Evolutionary conservation across 2,329 filamentous ascomycete species (phyloP).

Genomic region (Cercospora sojina): DNA sequence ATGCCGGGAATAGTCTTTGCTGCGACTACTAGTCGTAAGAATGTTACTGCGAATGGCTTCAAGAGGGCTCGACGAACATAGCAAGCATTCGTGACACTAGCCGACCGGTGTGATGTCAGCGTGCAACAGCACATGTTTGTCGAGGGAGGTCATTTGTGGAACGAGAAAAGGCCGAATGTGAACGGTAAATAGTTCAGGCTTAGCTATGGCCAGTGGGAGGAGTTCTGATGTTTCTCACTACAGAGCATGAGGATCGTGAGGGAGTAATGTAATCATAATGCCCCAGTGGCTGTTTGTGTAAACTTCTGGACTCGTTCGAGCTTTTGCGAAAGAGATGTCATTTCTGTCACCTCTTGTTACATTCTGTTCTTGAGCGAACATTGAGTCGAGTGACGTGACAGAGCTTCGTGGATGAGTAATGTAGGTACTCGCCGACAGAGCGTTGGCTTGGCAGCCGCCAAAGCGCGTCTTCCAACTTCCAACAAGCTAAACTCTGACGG

Average conservation of each 20-base stretch:
- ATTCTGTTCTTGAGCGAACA: not conserved
- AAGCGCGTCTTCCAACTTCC: conserved; percentile 11
- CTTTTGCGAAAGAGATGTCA: not conserved
- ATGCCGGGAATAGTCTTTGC: not conserved
- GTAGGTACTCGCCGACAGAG: not conserved
- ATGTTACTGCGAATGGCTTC: not conserved
- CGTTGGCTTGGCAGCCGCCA: not conserved
- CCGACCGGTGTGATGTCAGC: not conserved
- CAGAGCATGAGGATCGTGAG: not conserved
- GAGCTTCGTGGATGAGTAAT: not conserved
- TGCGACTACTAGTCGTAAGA: not conserved
- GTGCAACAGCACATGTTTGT: not conserved
- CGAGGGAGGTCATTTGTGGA: not conserved
- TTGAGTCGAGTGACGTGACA: not conserved
- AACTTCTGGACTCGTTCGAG: not conserved
- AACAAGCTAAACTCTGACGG: not conserved
- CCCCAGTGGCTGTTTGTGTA: not conserved
- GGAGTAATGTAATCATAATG: not conserved
- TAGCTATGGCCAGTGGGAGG: not conserved
- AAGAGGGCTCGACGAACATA: not conserved
- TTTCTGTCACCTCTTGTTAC: not conserved
- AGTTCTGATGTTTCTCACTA: not conserved
- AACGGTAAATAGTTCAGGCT: not conserved
- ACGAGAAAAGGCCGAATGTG: not conserved
- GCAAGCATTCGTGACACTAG: not conserved